These are phyloP conservation scores for Syncephalastrum monosporum DNA, from an alignment of 371 early-diverging fungal genomes.

Conservation along the genomic window DNA sequence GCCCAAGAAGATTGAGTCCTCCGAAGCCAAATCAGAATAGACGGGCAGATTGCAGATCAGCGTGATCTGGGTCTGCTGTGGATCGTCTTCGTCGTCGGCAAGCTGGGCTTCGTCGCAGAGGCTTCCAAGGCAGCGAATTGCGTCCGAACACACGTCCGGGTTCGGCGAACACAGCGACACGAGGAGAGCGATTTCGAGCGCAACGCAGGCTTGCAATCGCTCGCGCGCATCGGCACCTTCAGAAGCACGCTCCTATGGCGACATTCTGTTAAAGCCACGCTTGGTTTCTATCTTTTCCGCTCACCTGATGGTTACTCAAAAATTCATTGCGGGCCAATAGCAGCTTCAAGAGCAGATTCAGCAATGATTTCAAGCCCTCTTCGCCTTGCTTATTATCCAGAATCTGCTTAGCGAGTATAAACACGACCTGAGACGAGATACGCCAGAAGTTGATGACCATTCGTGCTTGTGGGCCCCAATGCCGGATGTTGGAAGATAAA, in stretches of 20 bases:
- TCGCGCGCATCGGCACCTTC: conserved; percentile 63
- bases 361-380: conserved; percentile 50
- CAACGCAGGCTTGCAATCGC: conserved; percentile 66
- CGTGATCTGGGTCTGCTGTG: conserved; percentile 50
- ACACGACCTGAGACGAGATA: conserved; percentile 52
- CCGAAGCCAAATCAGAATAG: conserved; percentile 65
- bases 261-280: not conserved
- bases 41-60: conserved; percentile 66
- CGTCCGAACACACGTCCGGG: conserved; percentile 65
- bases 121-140: conserved; percentile 56
- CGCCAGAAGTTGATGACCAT: conserved; percentile 65
- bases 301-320: conserved; percentile 52
- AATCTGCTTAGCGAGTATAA: conserved; percentile 44
- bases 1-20: conserved; percentile 58
- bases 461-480: conserved; percentile 58
- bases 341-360: conserved; percentile 61
- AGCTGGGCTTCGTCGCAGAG: conserved; percentile 61
- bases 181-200: conserved; percentile 74
- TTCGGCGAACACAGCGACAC: conserved; percentile 74
- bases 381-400: conserved; percentile 55
- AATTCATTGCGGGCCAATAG: conserved; percentile 65
- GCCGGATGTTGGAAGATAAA: conserved; percentile 41
- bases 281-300: not conserved
- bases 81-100: conserved; percentile 56
- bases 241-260: conserved; percentile 32